Evolutionary conservation across 805 yeast species (phyloP), one percentile per base, ranked within the genome.

Genomic region (Zygotorulaspora danielsina): DNA sequence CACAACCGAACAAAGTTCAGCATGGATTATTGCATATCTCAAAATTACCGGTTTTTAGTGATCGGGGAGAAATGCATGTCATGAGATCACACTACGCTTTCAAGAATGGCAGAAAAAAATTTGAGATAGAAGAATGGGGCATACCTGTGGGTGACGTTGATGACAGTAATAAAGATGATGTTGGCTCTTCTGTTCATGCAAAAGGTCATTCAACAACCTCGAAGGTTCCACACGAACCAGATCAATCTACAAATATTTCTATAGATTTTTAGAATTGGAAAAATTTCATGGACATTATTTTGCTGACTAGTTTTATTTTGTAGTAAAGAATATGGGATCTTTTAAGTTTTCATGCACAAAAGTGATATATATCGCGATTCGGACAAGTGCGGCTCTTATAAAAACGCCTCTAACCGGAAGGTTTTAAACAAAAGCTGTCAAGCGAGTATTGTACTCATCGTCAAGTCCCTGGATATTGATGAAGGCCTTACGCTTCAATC

Each of bases 121-220:
- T 90, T 57, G 96, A 85, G 54, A 81, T 93, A 38, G 90, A 85
- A 49, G 86, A 81, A 54, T 93, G 96, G 95, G 86, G 95, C n/a
- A 93, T 93, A 36, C 97, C 98, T 0, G 95, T 90, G 2, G 96
- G 88, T 41, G 94, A 83, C 42, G 84, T 72, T n/a, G 81, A 72
- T 11, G 73, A 66, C 4, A 66, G 30, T 16, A 21, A 28, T 18
- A 19, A 30, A 19, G 29, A 22, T 13, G 20, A 22, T 12, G 15
- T 26, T 11, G 13, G 20, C 12, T n/a, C 30, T 9, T 20, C 36
- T 9, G 24, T 31, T 6, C 21, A 34, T 11, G 36, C 24, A 15
- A 29, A 16, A 8, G 28, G 30, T 21, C 28, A 27, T 27, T 27
- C 31, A 5, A 18, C 5, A 12, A 5, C 17, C 5, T 5, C 24